Conservation (phyloP, 768 basidiomycete species). For the Tulasnella sp. region DNA sequence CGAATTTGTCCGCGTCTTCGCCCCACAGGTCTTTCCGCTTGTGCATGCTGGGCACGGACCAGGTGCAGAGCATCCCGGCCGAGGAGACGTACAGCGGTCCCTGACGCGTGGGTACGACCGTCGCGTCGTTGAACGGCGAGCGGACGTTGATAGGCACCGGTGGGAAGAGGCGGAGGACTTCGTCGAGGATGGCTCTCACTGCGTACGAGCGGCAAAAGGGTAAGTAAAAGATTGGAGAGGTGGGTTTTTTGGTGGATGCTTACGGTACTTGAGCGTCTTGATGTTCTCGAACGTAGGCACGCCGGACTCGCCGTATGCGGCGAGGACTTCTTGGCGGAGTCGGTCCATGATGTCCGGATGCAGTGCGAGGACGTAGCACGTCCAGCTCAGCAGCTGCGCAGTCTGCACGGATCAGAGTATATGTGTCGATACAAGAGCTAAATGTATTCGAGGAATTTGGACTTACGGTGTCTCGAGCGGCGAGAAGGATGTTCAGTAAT, state of each 20-base stretch:
- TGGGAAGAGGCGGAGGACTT: constrained; percentile 45
- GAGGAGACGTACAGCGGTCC: constrained; percentile 34
- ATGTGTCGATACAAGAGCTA: no score
- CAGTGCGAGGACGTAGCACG: constrained; percentile 30
- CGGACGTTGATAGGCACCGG: constrained; percentile 38
- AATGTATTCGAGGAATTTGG: no score
- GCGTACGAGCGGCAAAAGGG: not conserved
- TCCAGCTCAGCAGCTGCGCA: constrained; percentile 33
- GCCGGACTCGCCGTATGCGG: not conserved
- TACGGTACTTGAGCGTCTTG: constrained; percentile 29
- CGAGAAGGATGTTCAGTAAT: constrained; percentile 36
- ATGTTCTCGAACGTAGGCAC: constrained; percentile 28
- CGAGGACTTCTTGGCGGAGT: constrained; percentile 40
- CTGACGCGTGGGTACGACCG: constrained; percentile 5
- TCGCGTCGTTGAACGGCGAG: constrained; percentile 36
- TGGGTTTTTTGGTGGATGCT: constrained; percentile 29
- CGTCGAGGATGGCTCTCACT: constrained; percentile 46
- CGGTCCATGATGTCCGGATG: constrained; percentile 32
- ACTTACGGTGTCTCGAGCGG: constrained; percentile 35
- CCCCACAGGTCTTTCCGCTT: constrained; percentile 43
- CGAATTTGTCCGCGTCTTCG: constrained; percentile 43
- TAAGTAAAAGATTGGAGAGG: not conserved
- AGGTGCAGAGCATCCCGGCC: not conserved
- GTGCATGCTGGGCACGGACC: constrained; percentile 38
- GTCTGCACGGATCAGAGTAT: constrained; percentile 16